Evolutionary conservation across 768 basidiomycete species (phyloP).

Genomic region (Scleroderma bovista): DNA sequence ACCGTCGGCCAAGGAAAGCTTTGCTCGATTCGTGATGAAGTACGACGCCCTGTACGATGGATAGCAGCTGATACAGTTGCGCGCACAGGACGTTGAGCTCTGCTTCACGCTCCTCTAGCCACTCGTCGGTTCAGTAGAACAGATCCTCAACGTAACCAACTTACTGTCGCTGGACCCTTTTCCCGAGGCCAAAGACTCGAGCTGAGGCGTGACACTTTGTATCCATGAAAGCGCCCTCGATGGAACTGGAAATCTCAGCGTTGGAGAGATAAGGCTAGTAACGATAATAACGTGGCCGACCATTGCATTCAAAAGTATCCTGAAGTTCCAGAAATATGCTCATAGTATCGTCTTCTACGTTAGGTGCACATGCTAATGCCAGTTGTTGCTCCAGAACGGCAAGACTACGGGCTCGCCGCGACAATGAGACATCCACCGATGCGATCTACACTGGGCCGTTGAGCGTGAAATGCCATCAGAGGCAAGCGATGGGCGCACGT

Average conservation of each 20-base stretch:
- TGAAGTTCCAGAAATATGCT: slow-evolving; percentile 61
- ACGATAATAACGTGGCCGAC: slow-evolving; percentile 36
- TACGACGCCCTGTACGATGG: slow-evolving; percentile 70
- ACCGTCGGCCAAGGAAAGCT: slow-evolving; percentile 58
- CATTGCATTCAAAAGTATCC: slow-evolving; percentile 78
- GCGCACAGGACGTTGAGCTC: slow-evolving; percentile 45
- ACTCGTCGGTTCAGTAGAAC: neutral
- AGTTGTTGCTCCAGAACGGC: slow-evolving; percentile 49
- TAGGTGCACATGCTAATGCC: slow-evolving; percentile 42
- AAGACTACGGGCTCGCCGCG: slow-evolving; percentile 51
- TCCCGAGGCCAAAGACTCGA: slow-evolving; percentile 42
- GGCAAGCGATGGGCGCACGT: slow-evolving; percentile 38
- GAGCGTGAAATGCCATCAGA: slow-evolving; percentile 5
- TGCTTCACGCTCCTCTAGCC: slow-evolving; percentile 36
- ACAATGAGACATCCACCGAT: slow-evolving; percentile 53
- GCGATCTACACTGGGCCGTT: slow-evolving; percentile 43
- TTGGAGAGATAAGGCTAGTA: slow-evolving; percentile 4
- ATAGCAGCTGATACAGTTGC: slow-evolving; percentile 55
- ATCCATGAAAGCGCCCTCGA: slow-evolving; percentile 64
- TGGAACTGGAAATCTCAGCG: slow-evolving; percentile 45
- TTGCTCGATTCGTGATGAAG: slow-evolving; percentile 70
- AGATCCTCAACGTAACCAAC: slow-evolving; percentile 8
- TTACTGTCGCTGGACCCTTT: slow-evolving; percentile 42
- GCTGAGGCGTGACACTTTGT: slow-evolving; percentile 38
- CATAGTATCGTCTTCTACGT: slow-evolving; percentile 41